Evolutionary conservation across 1,284 basidiomycete species (phyloP).

Genomic region (Boletus semigastroideus): DNA sequence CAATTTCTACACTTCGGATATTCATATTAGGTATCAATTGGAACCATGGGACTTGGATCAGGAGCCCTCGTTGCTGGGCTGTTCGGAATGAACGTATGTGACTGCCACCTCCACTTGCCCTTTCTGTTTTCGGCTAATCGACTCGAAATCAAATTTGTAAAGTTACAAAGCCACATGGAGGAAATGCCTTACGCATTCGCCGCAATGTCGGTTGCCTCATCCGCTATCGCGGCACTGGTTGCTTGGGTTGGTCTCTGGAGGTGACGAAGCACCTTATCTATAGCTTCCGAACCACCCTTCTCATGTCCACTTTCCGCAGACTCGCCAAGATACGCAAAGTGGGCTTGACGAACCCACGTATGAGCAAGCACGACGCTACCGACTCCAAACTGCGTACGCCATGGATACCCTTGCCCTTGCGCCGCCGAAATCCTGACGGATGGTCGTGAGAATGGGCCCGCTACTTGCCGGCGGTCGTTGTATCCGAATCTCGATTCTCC

Average conservation of each 20-base stretch:
- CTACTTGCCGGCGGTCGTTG: constrained; percentile 1
- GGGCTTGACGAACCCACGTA: constrained; percentile 48
- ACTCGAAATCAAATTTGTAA: constrained; percentile 20
- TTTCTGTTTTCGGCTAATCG: constrained; percentile 24
- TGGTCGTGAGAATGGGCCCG: constrained; percentile 43
- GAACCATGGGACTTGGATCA: constrained; percentile 89
- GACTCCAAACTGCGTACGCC: constrained; percentile 36
- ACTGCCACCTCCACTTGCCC: constrained; percentile 9
- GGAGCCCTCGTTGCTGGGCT: constrained; percentile 91
- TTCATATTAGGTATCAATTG: constrained; percentile 75
- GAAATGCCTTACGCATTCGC: constrained; percentile 68
- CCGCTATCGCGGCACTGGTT: constrained; percentile 54
- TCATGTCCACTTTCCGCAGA: constrained; percentile 30
- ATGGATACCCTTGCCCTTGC: constrained; percentile 59
- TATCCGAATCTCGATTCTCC: constrained; percentile 3
- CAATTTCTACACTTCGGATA: constrained; percentile 2
- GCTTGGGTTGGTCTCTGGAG: constrained; percentile 61
- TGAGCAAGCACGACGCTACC: constrained; percentile 11
- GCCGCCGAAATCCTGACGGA: constrained; percentile 49
- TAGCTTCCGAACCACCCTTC: constrained; percentile 2
- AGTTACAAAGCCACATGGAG: constrained; percentile 73
- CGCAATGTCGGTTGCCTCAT: constrained; percentile 56
- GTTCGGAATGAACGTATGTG: constrained; percentile 93
- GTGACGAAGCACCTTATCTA: constrained; percentile 37
- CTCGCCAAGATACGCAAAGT: constrained; percentile 50